Base-by-base conservation (phyloP, 768 basidiomycete species). In the Naganishia kalamii region DNA sequence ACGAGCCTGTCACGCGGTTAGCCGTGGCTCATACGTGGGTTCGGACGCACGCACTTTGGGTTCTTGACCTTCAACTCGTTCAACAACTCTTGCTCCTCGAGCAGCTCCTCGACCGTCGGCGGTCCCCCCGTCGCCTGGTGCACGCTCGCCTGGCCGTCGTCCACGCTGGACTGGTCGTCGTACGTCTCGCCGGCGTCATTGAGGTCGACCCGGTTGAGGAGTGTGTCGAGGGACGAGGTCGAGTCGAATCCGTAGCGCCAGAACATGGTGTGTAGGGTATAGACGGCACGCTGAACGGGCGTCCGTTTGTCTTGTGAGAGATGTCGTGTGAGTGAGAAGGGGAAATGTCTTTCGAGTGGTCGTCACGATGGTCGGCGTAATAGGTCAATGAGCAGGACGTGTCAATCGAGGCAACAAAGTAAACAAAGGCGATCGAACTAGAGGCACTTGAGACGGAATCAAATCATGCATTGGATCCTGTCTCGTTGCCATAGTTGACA, bases 11-110 rank as follows among this genome's bases (percentile, higher is more conserved):
- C n/a, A n/a, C n/a, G n/a, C n/a, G n/a, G 41, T 30, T 44, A 21
- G 41, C 50, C 63, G 44, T 27, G 50, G 63, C 30, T 82, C 88
- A 79, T 79, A 91, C 90, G 90, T 90, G 84, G 88, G 90, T 66
- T 84, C 82, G 47, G 86, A 87, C 72, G 83, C 83, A 68, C 88
- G 88, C 72, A 89, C 76, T 72, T 75, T 43, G 88, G 88, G 74
- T 98, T 98, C 79, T 94, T 89, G 0, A 88, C 83, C 79, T 97
- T 97, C 84, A 92, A 91, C 79, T 98, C 94, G 78, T 90, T 89
- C 62, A 98, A 81, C 48, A 98, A 82, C 76, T 97, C 92, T 74
- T 90, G 88, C 79, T 96, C 91, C 80, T 92, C 91, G 62, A 98
- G 83, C 66, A 98, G 87, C 44, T 89, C 86, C 77, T 96, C 92